Evolutionary conservation across 805 yeast species (phyloP), one percentile per base, ranked within the genome.

Genomic region (Vanderwaltozyma verrucispora): DNA sequence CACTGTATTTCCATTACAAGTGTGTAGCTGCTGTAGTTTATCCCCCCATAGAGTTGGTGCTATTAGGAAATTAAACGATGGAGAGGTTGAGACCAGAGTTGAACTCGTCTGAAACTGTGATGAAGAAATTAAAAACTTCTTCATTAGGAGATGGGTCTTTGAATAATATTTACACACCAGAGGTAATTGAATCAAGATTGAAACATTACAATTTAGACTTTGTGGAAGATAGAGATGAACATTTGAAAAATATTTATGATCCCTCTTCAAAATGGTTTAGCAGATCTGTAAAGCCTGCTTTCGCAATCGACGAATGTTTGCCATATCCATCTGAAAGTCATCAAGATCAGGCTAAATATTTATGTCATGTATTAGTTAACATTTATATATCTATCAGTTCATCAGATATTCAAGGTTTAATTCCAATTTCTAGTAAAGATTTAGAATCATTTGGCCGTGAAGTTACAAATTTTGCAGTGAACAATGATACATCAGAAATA

Each of bases 321-420:
- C 97, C 97, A 0, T 92, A 88, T 56, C 62, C 67, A 30, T 72
- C 80, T 0, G 96, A 86, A 55, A 49, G 74, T 1, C 76, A 75
- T 13, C 62, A 62, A 25, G 94, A 82, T 40, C 81, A 77, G 41
- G 80, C 84, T 14, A 71, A 68, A 37, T 87, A 86, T 48, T 63
- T 89, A 28, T 70, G 83, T 31, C 92, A 81, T 51, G 81, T 89
- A n/a, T 69, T 88, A 24, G 71, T 80, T 2, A 86, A 84, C 56
- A 57, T 92, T 15, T 83, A 83, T 55, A 74, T 84, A 39, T 86
- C 96, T 8, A 71, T 84, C 33, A 69, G 74, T 40, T 73, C 92
- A 3, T 63, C 80, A 43, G 95, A 86, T 54, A 64, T 86, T 13
- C 80, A 75, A 49, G 89, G 95, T 2, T 64, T 72, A 7, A 63